Conservation (phyloP, 73 alveolate species). For the Stentor coeruleus region DNA sequence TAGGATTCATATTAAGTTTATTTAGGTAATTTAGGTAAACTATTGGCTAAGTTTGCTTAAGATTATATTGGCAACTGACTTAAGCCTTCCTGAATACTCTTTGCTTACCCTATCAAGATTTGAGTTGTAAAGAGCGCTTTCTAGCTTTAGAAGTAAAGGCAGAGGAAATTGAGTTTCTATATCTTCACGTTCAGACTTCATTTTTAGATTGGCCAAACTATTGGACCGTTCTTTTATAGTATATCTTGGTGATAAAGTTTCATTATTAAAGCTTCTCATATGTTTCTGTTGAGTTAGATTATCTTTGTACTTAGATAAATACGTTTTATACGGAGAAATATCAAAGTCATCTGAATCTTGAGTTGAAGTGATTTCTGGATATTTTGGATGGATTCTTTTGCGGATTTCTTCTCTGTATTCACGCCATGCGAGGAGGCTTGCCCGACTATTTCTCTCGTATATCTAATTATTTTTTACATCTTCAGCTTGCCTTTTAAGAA, state of each 20-base stretch:
- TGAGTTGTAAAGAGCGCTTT: not conserved
- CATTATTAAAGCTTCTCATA: not conserved
- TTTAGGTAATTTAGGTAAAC: too few relatives aligned
- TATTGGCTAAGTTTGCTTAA: not conserved
- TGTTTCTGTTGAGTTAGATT: not conserved
- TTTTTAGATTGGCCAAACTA: not conserved
- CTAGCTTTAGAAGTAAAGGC: not conserved
- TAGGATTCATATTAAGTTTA: too few relatives aligned
- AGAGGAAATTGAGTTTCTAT: not conserved
- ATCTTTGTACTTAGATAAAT: not conserved
- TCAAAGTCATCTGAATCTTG: not conserved
- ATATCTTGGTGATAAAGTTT: not conserved
- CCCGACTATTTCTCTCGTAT: not conserved
- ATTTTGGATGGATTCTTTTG: not conserved
- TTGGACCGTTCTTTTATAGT: not conserved
- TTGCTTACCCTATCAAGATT: not conserved
- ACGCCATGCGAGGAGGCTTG: not conserved
- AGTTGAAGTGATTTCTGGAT: not conserved
- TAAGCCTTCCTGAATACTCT: not conserved
- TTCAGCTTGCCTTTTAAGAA: not conserved
- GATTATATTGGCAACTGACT: not conserved
- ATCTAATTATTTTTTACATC: not conserved
- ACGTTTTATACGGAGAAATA: not conserved
- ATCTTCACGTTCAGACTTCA: not conserved
- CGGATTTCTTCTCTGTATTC: constrained; percentile 7